Evolutionary conservation across 2,329 filamentous ascomycete genomes (phyloP), one percentile per base, ranked within the genome.

Genomic region (Dendryphion nanum): DNA sequence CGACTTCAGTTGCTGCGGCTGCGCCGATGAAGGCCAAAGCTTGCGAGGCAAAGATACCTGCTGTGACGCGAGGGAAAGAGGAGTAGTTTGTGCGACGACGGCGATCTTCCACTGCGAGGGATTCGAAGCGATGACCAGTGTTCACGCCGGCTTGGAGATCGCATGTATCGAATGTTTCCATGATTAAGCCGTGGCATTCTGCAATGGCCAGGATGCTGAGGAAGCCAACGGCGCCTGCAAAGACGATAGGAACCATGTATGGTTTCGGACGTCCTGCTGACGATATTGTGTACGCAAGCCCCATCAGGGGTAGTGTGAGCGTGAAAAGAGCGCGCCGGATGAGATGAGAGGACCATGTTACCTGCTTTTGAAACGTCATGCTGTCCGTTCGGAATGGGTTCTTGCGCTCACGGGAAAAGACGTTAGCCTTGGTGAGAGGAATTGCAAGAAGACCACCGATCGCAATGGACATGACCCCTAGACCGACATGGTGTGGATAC

Each of bases 121-220:
- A 72, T 55, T 72, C 51, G 15, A 73, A 53, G 1, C 72, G 65
- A 49, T 75, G 72, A 18, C 53, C 59, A 18, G 68, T 72, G 39
- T 77, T 85, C 71, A 85, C 83, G 8, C 83, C 82, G 2, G 83
- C 81, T 49, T 86, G 84, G 4, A 90, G 71, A 60, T 90, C 86
- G 28, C 83, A 87, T n/a, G 82, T 86, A 59, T 90, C 86, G 60
- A 84, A 90, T 0, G 82, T 83, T 57, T 89, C 85, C 85, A 90
- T 89, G 57, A 89, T 77, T 20, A 90, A 68, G 1, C 85, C 84
- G 47, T 84, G 79, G 62, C 85, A 89, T 63, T 90, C 86, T 2
- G 85, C 79, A 31, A 88, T 81, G 1, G 84, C 85, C 7, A 91
- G 75, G 35, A 81, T 83, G 2, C 82, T 84, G 4, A 89, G 68